Conservation (phyloP, 768 basidiomycete species). For the Vararia minispora region DNA sequence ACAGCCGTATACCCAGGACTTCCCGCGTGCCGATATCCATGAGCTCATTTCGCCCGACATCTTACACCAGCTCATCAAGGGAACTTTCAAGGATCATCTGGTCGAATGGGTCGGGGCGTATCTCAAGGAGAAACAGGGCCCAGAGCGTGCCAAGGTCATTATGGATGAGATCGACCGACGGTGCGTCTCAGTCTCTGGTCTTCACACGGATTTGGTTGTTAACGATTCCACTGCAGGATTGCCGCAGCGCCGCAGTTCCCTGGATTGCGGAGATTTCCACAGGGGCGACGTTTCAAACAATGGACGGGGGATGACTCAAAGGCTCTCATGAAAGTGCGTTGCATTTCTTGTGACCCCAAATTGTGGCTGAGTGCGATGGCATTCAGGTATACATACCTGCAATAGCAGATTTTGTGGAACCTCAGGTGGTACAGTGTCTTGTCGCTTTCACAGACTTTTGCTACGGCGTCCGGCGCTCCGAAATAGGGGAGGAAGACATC, state of each 20-base stretch:
- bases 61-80: conserved; percentile 17
- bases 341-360: too few relatives aligned
- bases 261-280: conserved; percentile 13
- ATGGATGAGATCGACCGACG: conserved; percentile 13
- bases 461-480: too few relatives aligned
- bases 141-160: not conserved
- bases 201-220: not conserved
- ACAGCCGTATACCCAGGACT: conserved; percentile 14
- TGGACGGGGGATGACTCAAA: conserved; percentile 21
- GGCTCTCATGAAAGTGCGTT: conserved; percentile 21
- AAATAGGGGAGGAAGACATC: too few relatives aligned
- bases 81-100: conserved; percentile 17
- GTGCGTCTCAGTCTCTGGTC: conserved; percentile 1
- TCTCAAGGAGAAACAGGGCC: not conserved
- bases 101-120: conserved; percentile 14
- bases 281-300: conserved; percentile 18
- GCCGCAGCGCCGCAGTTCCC: conserved; percentile 14
- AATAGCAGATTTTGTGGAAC: too few relatives aligned
- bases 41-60: conserved; percentile 14
- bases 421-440: too few relatives aligned
- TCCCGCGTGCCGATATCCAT: conserved; percentile 16
- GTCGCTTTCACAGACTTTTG: too few relatives aligned
- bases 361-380: too few relatives aligned
- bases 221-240: conserved; percentile 4
- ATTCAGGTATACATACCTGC: too few relatives aligned